These are phyloP conservation scores for Fraxinus xanthoxyloides DNA, from an alignment of 305 asterid genomes.

Conservation along the genomic window DNA sequence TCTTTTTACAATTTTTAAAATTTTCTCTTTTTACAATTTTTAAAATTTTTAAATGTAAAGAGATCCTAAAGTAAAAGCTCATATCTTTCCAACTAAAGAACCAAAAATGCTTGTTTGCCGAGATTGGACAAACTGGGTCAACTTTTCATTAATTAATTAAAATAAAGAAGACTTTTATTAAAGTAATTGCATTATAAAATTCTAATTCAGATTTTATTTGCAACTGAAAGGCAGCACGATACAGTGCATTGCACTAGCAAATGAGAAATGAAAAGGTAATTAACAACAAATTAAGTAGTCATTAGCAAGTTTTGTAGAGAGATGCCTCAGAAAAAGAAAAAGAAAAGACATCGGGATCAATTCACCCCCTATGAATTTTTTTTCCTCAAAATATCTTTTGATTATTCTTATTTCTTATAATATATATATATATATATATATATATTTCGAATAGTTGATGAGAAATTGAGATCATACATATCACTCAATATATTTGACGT, in stretches of 20 bases:
- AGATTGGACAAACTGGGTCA: conserved; percentile 26
- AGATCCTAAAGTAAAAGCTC: conserved; percentile 33
- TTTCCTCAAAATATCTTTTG: not conserved
- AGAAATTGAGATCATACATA: not conserved
- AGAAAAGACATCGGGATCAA: conserved; percentile 22
- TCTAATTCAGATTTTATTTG: conserved; percentile 20
- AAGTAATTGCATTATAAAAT: conserved; percentile 42
- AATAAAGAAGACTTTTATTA: conserved; percentile 44
- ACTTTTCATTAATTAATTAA: conserved; percentile 39
- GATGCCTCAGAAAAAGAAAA: conserved; percentile 14
- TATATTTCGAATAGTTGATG: not conserved
- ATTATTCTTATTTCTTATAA: not conserved
- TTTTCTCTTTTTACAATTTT: conserved; percentile 13
- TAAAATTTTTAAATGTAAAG: conserved; percentile 14
- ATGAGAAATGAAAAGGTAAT: not conserved
- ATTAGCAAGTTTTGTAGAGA: not conserved
- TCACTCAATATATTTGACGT: too few species aligned
- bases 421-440: not conserved
- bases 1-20: too few species aligned
- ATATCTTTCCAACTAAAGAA: conserved; percentile 43
- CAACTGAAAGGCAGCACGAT: conserved; percentile 25
- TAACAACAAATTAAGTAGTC: not conserved
- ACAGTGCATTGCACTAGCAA: not conserved
- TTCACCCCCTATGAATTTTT: conserved; percentile 27
- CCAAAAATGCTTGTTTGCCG: conserved; percentile 34